Evolutionary conservation across 768 basidiomycete genomes (phyloP).

Genomic region (Tulasnella sp.): DNA sequence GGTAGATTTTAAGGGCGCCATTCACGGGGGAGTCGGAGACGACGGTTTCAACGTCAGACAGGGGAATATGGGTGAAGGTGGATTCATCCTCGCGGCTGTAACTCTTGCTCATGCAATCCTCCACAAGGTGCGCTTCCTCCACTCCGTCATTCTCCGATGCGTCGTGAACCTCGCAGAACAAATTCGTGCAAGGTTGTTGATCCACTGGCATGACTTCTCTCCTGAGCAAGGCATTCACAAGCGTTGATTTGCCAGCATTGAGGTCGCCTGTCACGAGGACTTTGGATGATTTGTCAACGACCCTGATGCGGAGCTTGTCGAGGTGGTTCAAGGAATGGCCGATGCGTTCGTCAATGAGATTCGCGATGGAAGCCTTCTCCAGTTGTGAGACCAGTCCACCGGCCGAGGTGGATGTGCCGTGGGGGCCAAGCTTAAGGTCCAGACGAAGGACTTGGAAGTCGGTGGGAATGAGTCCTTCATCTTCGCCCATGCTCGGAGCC

Average conservation of each 20-base stretch:
- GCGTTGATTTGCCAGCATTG: slow-evolving; percentile 98
- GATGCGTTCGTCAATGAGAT: slow-evolving; percentile 80
- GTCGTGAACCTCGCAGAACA: slow-evolving; percentile 94
- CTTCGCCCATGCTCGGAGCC: slow-evolving; percentile 17
- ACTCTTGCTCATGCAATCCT: slow-evolving; percentile 36
- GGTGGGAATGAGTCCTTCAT: slow-evolving; percentile 24
- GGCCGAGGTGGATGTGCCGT: slow-evolving; percentile 47
- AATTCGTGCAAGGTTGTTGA: slow-evolving; percentile 94
- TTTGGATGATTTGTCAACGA: slow-evolving; percentile 86
- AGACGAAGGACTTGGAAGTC: slow-evolving; percentile 85
- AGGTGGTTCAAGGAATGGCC: slow-evolving; percentile 63
- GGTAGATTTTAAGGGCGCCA: slow-evolving; percentile 76
- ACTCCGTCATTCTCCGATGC: slow-evolving; percentile 65
- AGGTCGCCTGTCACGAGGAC: slow-evolving; percentile 97
- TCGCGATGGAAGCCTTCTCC: slow-evolving; percentile 86
- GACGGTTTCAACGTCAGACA: slow-evolving; percentile 66
- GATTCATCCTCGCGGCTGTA: slow-evolving; percentile 64
- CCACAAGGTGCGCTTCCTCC: slow-evolving; percentile 80
- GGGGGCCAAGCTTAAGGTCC: slow-evolving; percentile 82
- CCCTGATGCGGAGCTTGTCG: slow-evolving; percentile 70
- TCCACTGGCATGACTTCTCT: slow-evolving; percentile 93
- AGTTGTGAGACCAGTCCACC: slow-evolving; percentile 78
- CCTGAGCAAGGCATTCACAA: slow-evolving; percentile 89
- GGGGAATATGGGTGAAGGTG: slow-evolving; percentile 58
- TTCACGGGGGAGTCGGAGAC: slow-evolving; percentile 60